Percentiles rank a stretch among this genome's conserved stretches.
These are phyloP conservation scores for Lasiodiplodia sp. DNA, from an alignment of 2,329 filamentous ascomycete species.

Conservation along the genomic window DNA sequence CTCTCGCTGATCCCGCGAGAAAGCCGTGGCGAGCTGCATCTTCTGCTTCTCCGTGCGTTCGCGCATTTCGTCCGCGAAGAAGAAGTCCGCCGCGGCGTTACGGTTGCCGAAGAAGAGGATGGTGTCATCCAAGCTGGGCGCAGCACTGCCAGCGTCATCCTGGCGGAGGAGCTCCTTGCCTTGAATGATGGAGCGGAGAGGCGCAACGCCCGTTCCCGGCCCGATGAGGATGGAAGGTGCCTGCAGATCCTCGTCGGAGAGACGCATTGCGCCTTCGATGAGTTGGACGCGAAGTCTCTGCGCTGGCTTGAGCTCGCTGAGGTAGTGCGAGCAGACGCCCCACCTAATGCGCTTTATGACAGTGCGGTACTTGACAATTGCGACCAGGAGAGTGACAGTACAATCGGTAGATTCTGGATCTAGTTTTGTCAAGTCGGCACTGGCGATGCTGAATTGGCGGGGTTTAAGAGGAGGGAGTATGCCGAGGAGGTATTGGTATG, in stretches of 20 bases:
- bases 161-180: conserved; percentile 60
- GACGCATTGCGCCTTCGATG: conserved; percentile 33
- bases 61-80: conserved; percentile 72
- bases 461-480: conserved; percentile 84
- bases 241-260: conserved; percentile 50
- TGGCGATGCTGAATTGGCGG: conserved; percentile 93
- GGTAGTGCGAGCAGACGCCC: conserved; percentile 89
- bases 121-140: conserved; percentile 37
- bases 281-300: conserved; percentile 62
- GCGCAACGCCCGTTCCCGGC: conserved; percentile 86
- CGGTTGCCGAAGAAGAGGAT: conserved; percentile 87
- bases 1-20: conserved; percentile 69
- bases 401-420: conserved; percentile 42
- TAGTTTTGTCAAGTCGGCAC: conserved; percentile 40
- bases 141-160: conserved; percentile 31
- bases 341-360: conserved; percentile 83
- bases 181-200: conserved; percentile 80
- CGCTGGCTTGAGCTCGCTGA: conserved; percentile 68
- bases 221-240: conserved; percentile 78
- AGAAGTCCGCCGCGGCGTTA: conserved; percentile 77
- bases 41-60: conserved; percentile 51
- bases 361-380: conserved; percentile 90
- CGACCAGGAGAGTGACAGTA: conserved; percentile 76
- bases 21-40: conserved; percentile 68
- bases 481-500: conserved; percentile 73